phyloP scores from a whole-genome alignment of 805 yeast genomes.

The Hanseniaspora thailandica region DNA sequence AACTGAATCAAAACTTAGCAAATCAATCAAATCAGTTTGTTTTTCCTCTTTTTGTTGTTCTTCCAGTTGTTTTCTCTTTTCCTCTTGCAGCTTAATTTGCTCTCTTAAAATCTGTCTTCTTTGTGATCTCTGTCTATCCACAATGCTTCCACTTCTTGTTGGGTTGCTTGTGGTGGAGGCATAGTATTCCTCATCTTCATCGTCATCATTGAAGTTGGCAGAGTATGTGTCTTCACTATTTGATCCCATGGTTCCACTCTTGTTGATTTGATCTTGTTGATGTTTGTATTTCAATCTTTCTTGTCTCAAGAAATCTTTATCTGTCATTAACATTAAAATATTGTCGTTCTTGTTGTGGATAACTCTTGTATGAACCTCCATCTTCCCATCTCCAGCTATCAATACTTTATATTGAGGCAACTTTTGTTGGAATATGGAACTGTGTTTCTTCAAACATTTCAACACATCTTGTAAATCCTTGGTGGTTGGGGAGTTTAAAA shows the following conservation, averaged over 20 bases:
- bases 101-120: constrained; percentile 30
- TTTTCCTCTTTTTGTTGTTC: constrained; percentile 17
- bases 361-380: constrained; percentile 31
- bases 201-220: constrained; percentile 20
- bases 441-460: constrained; percentile 27
- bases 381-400: constrained; percentile 29
- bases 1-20: constrained; percentile 24
- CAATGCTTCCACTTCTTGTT: constrained; percentile 19
- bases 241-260: constrained; percentile 14
- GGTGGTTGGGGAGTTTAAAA: constrained; percentile 28
- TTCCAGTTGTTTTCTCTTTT: constrained; percentile 24
- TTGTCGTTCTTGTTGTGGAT: constrained; percentile 28
- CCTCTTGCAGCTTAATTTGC: constrained; percentile 27
- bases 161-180: background rate
- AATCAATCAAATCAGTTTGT: constrained; percentile 22
- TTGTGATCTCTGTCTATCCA: constrained; percentile 30
- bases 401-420: constrained; percentile 25
- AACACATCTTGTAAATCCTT: constrained; percentile 27
- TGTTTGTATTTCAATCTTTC: constrained; percentile 25
- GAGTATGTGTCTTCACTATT: constrained; percentile 18
- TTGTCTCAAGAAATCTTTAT: constrained; percentile 24
- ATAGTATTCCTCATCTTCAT: constrained; percentile 9
- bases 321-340: constrained; percentile 24
- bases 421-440: constrained; percentile 26
- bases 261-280: constrained; percentile 26